Percentiles rank a stretch among this genome's conserved stretches.
Conservation (phyloP, 2,329 filamentous ascomycete species). For the Chaetomium sp. region DNA sequence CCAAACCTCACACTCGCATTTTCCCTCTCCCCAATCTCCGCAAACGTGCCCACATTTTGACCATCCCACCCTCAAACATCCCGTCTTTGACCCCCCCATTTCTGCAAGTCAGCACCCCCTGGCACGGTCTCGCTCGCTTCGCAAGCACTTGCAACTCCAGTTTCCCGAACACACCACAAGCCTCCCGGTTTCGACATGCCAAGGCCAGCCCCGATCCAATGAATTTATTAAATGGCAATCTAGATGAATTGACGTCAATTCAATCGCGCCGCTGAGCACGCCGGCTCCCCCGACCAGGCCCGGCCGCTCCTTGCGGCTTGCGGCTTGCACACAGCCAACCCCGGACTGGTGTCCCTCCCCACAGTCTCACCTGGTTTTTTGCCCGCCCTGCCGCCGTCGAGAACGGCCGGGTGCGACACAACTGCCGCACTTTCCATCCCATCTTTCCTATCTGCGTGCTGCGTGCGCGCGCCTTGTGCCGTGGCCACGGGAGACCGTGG, state of each 20-base stretch:
- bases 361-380: constrained; percentile 20
- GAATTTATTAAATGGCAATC: constrained; percentile 25
- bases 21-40: too few species aligned
- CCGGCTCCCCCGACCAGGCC: constrained; percentile 7
- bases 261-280: constrained; percentile 12
- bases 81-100: neutral
- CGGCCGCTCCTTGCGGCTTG: constrained; percentile 1
- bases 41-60: neutral
- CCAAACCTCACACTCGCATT: too few species aligned
- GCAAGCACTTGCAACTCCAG: neutral
- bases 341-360: constrained; percentile 14
- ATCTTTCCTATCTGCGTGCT: constrained; percentile 6
- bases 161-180: constrained; percentile 1
- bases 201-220: constrained; percentile 21
- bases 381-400: constrained; percentile 11
- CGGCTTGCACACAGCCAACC: constrained; percentile 4
- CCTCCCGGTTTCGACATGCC: constrained; percentile 17
- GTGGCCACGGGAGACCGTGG: constrained; percentile 13
- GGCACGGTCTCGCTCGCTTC: constrained; percentile 3
- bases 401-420: constrained; percentile 22
- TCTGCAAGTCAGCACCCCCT: constrained; percentile 5
- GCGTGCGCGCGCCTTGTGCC: constrained; percentile 12
- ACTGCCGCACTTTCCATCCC: constrained; percentile 20
- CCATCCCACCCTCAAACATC: neutral
- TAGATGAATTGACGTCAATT: constrained; percentile 27